phyloP scores from a whole-genome alignment of 805 yeast species.

The Diddensiella santjacobensis region DNA sequence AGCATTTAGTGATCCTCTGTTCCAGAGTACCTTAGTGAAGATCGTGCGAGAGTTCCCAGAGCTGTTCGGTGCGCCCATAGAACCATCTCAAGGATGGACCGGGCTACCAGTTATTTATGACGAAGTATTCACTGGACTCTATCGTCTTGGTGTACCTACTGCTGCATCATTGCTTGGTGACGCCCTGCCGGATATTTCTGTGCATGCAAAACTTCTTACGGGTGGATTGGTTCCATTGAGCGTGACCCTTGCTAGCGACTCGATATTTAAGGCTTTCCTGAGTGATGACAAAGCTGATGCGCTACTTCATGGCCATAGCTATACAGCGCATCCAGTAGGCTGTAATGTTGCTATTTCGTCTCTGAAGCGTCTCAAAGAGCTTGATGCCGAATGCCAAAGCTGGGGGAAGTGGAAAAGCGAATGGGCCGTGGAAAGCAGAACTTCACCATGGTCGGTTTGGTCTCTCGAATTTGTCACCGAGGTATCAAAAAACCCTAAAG shows the following conservation, averaged over 20 bases:
- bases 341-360: slow-evolving; percentile 24
- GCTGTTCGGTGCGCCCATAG: slow-evolving; percentile 11
- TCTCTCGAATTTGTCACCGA: slow-evolving; percentile 18
- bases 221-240: slow-evolving; percentile 28
- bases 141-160: slow-evolving; percentile 23
- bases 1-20: slow-evolving; percentile 21
- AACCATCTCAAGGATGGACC: slow-evolving; percentile 16
- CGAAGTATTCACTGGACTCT: slow-evolving; percentile 29
- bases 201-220: slow-evolving; percentile 28
- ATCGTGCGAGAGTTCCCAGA: slow-evolving; percentile 17
- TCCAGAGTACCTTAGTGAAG: slow-evolving; percentile 23
- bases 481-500: slow-evolving; percentile 14
- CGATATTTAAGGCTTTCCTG: slow-evolving; percentile 24
- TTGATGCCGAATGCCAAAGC: slow-evolving; percentile 4
- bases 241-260: slow-evolving; percentile 24
- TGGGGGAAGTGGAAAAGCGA: not conserved
- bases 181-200: slow-evolving; percentile 24
- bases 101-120: slow-evolving; percentile 27
- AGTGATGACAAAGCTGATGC: slow-evolving; percentile 25
- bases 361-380: slow-evolving; percentile 12
- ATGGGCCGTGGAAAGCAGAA: slow-evolving; percentile 14
- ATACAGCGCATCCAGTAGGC: slow-evolving; percentile 29
- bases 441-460: slow-evolving; percentile 22
- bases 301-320: slow-evolving; percentile 28
- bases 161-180: slow-evolving; percentile 19